These are phyloP conservation scores for Calonectria hongkongensis DNA, from an alignment of 2,329 filamentous ascomycete genomes.

Conservation along the genomic window DNA sequence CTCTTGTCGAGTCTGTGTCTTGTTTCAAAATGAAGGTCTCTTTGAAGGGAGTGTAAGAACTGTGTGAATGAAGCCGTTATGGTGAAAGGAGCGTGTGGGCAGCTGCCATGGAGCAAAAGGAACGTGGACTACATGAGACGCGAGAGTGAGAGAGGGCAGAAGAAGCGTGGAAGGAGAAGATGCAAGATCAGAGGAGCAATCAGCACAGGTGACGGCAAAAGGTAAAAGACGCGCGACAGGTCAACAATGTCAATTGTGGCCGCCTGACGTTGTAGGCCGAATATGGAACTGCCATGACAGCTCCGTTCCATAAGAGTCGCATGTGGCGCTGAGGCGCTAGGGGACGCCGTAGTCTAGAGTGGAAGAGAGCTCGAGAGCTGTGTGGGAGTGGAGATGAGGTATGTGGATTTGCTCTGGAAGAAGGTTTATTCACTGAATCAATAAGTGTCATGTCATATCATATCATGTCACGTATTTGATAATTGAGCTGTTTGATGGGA, in stretches of 20 bases:
- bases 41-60: background rate
- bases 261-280: background rate
- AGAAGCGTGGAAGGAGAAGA: background rate
- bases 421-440: background rate
- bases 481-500: background rate
- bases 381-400: background rate
- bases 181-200: background rate
- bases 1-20: slow-evolving; percentile 8
- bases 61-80: slow-evolving; percentile 15
- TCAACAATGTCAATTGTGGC: background rate
- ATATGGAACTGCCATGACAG: slow-evolving; percentile 24
- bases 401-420: background rate
- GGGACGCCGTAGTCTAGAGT: background rate
- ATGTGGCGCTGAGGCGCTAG: slow-evolving; percentile 12
- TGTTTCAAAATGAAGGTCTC: background rate
- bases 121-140: background rate
- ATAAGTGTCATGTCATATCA: too few relatives aligned
- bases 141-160: background rate
- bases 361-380: background rate
- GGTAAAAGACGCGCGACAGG: background rate
- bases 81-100: slow-evolving; percentile 7
- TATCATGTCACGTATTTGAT: too few relatives aligned
- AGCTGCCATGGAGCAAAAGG: slow-evolving; percentile 4
- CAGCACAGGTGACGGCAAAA: background rate
- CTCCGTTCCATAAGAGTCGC: slow-evolving; percentile 1